Evolutionary conservation across 2,329 filamentous ascomycete species (phyloP).

Genomic region (Lachnellula arida): DNA sequence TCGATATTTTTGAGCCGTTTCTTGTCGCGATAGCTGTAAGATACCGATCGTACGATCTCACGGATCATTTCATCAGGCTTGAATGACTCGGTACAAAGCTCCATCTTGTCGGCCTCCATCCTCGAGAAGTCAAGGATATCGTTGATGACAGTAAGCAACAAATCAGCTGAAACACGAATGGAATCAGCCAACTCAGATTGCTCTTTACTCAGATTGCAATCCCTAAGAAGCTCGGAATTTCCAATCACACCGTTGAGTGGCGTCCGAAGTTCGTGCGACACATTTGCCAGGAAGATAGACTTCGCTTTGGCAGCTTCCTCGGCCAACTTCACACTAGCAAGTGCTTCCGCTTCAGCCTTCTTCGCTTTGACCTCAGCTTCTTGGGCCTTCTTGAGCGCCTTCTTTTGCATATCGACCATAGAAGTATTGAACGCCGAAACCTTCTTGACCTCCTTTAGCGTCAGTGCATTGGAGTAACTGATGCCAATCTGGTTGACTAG

Average conservation of each 20-base stretch:
- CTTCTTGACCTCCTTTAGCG: slow-evolving; percentile 68
- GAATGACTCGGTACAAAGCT: slow-evolving; percentile 68
- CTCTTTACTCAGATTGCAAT: slow-evolving; percentile 69
- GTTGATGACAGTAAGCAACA: slow-evolving; percentile 88
- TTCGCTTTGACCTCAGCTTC: slow-evolving; percentile 74
- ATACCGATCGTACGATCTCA: slow-evolving; percentile 61
- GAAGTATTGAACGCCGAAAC: slow-evolving; percentile 73
- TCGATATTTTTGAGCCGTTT: slow-evolving; percentile 57
- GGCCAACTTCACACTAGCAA: slow-evolving; percentile 74
- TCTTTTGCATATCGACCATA: slow-evolving; percentile 74
- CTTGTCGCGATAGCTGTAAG: slow-evolving; percentile 61
- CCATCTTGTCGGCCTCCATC: slow-evolving; percentile 83
- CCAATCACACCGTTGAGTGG: slow-evolving; percentile 86
- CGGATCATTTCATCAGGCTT: slow-evolving; percentile 62
- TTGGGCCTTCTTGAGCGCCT: slow-evolving; percentile 65
- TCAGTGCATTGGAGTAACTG: slow-evolving; percentile 63
- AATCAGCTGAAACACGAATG: slow-evolving; percentile 79
- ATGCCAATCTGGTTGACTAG: slow-evolving; percentile 76
- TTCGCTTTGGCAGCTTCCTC: slow-evolving; percentile 82
- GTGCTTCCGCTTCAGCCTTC: slow-evolving; percentile 68
- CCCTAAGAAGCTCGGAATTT: slow-evolving; percentile 77
- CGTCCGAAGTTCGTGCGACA: slow-evolving; percentile 76
- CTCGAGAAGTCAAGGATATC: slow-evolving; percentile 96
- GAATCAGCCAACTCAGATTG: slow-evolving; percentile 84
- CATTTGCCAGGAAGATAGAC: slow-evolving; percentile 74